phyloP scores from a whole-genome alignment of 108 stramenopile species.

The Aurantiochytrium sp. region DNA sequence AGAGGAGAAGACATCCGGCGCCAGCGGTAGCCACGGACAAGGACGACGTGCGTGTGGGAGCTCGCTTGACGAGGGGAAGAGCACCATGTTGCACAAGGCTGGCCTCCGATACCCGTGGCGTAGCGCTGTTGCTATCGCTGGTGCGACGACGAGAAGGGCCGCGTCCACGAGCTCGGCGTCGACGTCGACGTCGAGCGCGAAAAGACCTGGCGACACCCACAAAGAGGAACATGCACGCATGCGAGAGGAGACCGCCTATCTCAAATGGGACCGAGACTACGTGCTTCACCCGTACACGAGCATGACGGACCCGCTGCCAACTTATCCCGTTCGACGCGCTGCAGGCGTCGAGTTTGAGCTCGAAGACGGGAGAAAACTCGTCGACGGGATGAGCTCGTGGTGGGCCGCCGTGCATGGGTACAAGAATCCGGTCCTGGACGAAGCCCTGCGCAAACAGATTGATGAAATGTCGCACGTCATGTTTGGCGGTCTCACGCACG shows the following conservation, averaged over 20 bases:
- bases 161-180: too few relatives aligned
- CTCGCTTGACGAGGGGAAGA: too few relatives aligned
- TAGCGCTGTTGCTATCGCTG: too few relatives aligned
- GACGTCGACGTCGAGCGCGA: too few relatives aligned
- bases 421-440: constrained; percentile 57
- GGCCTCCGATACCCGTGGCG: too few relatives aligned
- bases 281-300: constrained; percentile 75
- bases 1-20: too few relatives aligned
- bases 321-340: constrained; percentile 54
- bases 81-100: too few relatives aligned
- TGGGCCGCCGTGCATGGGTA: constrained; percentile 78
- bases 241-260: constrained; percentile 33
- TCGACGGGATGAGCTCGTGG: constrained; percentile 80
- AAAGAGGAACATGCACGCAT: background rate
- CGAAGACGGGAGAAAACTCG: constrained; percentile 48
- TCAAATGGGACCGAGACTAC: constrained; percentile 32
- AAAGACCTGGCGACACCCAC: background rate
- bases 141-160: too few relatives aligned
- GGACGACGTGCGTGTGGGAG: too few relatives aligned
- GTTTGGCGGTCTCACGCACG: constrained; percentile 79
- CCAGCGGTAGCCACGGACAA: too few relatives aligned
- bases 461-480: constrained; percentile 73
- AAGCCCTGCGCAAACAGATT: constrained; percentile 44
- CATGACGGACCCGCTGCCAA: constrained; percentile 60
- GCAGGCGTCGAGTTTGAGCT: constrained; percentile 53